Percentiles rank a stretch among this genome's conserved stretches.
Evolutionary conservation across 108 stramenopile species (phyloP).

Genomic region (Nitzschia sp.): DNA sequence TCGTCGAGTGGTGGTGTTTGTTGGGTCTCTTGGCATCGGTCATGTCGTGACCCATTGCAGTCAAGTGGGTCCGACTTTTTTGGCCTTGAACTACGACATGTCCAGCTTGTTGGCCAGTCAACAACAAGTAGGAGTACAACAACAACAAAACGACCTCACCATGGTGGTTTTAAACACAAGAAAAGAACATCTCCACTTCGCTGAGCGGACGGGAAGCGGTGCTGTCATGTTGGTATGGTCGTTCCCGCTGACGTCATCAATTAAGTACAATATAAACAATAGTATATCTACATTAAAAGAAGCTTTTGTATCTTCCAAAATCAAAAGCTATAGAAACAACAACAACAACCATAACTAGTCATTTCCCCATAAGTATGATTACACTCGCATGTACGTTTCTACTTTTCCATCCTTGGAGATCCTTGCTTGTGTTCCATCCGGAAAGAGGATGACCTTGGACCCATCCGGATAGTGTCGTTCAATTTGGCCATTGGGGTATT

Average conservation of each 20-base stretch:
- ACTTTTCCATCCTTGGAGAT: constrained; percentile 17
- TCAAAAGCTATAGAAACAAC: too few relatives aligned
- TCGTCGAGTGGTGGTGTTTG: too few relatives aligned
- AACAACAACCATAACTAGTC: too few relatives aligned
- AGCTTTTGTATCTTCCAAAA: neutral
- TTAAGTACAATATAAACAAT: too few relatives aligned
- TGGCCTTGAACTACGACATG: too few relatives aligned
- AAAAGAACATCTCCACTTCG: neutral
- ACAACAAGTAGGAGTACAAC: neutral
- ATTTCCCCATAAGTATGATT: too few relatives aligned
- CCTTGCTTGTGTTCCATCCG: constrained; percentile 32
- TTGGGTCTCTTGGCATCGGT: too few relatives aligned
- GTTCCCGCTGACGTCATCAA: constrained; percentile 1
- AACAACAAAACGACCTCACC: neutral
- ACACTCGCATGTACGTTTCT: constrained; percentile 7
- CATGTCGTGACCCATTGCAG: too few relatives aligned
- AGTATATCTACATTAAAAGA: neutral
- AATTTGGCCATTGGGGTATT: constrained; percentile 54
- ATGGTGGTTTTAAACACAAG: neutral
- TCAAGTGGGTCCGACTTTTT: too few relatives aligned
- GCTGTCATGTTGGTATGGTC: constrained; percentile 3
- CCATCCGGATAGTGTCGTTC: constrained; percentile 58
- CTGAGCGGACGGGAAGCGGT: constrained; percentile 7
- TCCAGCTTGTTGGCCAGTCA: too few relatives aligned
- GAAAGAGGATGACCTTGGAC: constrained; percentile 39